Percentiles rank a stretch among this genome's conserved stretches.
Conservation (phyloP, 345 rosid genomes). For the Gossypium australe region DNA sequence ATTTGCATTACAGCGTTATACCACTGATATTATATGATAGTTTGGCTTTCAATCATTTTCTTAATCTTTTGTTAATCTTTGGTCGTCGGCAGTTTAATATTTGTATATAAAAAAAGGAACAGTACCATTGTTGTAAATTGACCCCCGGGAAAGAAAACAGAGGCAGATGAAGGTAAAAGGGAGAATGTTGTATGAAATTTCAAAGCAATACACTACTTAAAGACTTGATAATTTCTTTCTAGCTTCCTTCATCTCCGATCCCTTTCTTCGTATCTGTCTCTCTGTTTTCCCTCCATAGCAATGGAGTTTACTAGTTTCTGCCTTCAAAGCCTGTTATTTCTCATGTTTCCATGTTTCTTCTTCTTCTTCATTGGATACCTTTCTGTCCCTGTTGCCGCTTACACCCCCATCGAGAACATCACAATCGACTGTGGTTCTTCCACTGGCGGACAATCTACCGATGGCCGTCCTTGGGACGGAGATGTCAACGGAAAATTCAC, state of each 20-base stretch:
- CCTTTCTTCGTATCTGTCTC: neutral
- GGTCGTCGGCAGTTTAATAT: neutral
- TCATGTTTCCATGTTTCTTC: neutral
- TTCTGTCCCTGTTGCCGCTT: neutral
- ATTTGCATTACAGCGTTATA: neutral
- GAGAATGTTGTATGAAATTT: neutral
- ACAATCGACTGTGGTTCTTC: slow-evolving; percentile 12
- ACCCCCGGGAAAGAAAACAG: too few relatives aligned
- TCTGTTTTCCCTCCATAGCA: neutral
- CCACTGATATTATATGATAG: neutral
- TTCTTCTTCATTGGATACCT: neutral
- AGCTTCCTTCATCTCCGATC: neutral
- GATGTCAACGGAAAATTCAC: slow-evolving; percentile 1
- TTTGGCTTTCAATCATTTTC: neutral
- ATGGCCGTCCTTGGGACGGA: slow-evolving; percentile 2
- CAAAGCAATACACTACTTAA: neutral
- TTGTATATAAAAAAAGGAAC: neutral
- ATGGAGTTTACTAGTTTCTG: neutral
- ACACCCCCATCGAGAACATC: slow-evolving; percentile 3
- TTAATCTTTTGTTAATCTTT: neutral
- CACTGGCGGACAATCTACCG: neutral
- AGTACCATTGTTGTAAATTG: neutral
- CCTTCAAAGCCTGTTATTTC: neutral
- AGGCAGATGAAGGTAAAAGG: neutral
- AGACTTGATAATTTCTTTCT: neutral